A percentile compares a stretch with the other conserved stretches of the same genome.
These are phyloP conservation scores for Botrytis pseudocinerea DNA, from an alignment of 2,329 filamentous ascomycete genomes.

Conservation along the genomic window DNA sequence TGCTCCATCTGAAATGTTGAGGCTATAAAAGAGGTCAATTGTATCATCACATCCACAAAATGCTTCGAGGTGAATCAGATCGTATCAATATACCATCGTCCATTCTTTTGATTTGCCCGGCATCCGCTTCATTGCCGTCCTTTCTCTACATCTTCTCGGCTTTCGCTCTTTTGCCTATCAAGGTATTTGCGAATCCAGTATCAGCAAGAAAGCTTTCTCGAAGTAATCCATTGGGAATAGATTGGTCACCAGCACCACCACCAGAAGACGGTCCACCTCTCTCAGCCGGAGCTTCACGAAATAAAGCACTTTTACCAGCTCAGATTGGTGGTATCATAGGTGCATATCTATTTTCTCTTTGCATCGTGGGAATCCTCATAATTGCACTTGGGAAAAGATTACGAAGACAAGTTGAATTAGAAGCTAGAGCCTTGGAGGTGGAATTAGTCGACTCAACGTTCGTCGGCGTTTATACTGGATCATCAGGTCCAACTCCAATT, in stretches of 20 bases:
- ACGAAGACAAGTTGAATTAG: conserved; percentile 38
- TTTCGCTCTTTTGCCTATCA: neutral
- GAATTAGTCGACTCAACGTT: conserved; percentile 40
- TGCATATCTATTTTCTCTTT: conserved; percentile 76
- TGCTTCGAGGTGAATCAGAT: conserved; percentile 19
- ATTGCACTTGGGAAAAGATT: conserved; percentile 61
- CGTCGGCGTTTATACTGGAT: conserved; percentile 13
- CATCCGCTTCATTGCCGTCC: neutral
- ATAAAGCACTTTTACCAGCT: conserved; percentile 68
- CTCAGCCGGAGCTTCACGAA: conserved; percentile 58
- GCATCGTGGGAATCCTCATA: conserved; percentile 69
- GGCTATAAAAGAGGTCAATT: conserved; percentile 16
- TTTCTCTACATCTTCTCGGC: neutral
- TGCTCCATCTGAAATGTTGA: conserved; percentile 2
- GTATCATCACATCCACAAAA: conserved; percentile 21
- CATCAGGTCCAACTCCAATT: conserved; percentile 30
- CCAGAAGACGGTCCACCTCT: conserved; percentile 61
- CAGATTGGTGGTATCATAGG: conserved; percentile 83
- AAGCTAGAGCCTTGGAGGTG: conserved; percentile 36
- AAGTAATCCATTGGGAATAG: conserved; percentile 41
- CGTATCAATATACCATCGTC: neutral
- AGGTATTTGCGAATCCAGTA: conserved; percentile 8
- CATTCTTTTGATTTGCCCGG: conserved; percentile 3
- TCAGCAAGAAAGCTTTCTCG: neutral
- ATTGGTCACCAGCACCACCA: conserved; percentile 57